Evolutionary conservation across 495 filamentous ascomycete species (phyloP).

Genomic region (Coniosporium apollinis): DNA sequence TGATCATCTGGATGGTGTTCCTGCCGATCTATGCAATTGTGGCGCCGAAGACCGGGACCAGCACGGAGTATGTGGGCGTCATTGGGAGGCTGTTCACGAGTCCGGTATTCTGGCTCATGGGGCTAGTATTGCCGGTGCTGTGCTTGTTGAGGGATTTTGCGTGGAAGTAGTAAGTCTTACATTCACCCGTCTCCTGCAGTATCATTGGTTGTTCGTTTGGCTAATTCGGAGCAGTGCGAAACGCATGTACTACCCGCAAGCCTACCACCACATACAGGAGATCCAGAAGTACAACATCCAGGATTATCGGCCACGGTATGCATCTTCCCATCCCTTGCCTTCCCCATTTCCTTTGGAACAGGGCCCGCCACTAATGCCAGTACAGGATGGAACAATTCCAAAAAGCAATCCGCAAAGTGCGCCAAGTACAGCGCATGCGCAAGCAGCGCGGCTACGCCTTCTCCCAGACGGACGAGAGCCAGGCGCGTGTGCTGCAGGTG

Average conservation of each 20-base stretch:
- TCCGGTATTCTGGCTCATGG: constrained; percentile 82
- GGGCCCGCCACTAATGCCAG: constrained; percentile 4
- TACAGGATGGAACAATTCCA: constrained; percentile 97
- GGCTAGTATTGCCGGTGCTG: constrained; percentile 56
- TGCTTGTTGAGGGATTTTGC: constrained; percentile 84
- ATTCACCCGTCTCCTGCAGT: not conserved
- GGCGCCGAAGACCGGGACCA: constrained; percentile 71
- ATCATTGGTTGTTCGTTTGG: not conserved
- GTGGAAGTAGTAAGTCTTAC: constrained; percentile 38
- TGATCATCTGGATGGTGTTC: constrained; percentile 83
- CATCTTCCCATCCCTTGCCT: not conserved
- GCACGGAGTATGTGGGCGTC: constrained; percentile 70
- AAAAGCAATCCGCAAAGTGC: constrained; percentile 95
- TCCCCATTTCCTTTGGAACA: not conserved
- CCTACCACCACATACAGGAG: constrained; percentile 97
- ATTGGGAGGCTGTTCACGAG: constrained; percentile 64
- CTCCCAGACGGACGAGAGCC: constrained; percentile 89
- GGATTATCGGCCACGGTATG: constrained; percentile 81
- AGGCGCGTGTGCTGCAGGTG: constrained; percentile 82
- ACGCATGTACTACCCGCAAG: constrained; percentile 89
- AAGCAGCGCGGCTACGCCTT: constrained; percentile 98
- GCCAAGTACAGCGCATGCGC: constrained; percentile 97
- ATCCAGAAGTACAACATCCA: constrained; percentile 99
- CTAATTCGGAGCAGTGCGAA: constrained; percentile 38
- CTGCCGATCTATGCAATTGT: constrained; percentile 80